Percentiles rank a stretch among this genome's conserved stretches.
Conservation (phyloP, 2,329 filamentous ascomycete species). For the Neonectria neomacrospora region DNA sequence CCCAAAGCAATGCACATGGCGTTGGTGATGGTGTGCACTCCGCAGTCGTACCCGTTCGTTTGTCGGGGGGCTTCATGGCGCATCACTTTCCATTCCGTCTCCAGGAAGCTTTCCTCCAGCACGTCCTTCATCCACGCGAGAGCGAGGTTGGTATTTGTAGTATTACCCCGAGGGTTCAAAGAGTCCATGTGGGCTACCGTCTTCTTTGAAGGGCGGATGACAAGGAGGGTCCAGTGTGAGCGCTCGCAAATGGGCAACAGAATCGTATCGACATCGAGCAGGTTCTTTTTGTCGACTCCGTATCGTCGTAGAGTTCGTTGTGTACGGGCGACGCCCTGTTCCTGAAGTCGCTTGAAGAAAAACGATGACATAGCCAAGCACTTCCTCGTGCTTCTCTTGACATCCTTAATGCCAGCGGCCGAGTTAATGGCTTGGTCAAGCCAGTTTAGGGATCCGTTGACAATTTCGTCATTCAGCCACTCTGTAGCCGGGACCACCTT, state of each 20-base stretch:
- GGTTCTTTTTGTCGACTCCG: slow-evolving; percentile 68
- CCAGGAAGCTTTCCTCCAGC: slow-evolving; percentile 63
- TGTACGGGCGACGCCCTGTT: slow-evolving; percentile 58
- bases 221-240: slow-evolving; percentile 77
- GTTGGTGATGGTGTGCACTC: slow-evolving; percentile 81
- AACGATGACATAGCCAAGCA: slow-evolving; percentile 73
- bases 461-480: slow-evolving; percentile 83
- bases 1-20: slow-evolving; percentile 70
- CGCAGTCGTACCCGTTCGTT: slow-evolving; percentile 77
- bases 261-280: slow-evolving; percentile 73
- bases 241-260: slow-evolving; percentile 75
- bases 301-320: slow-evolving; percentile 67
- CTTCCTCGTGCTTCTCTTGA: slow-evolving; percentile 62
- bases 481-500: slow-evolving; percentile 65
- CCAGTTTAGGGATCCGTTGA: slow-evolving; percentile 73
- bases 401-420: slow-evolving; percentile 62
- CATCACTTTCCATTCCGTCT: slow-evolving; percentile 69
- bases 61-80: slow-evolving; percentile 66
- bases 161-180: slow-evolving; percentile 58
- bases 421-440: slow-evolving; percentile 70
- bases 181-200: slow-evolving; percentile 78
- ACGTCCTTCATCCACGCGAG: slow-evolving; percentile 68
- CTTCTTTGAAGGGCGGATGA: slow-evolving; percentile 69
- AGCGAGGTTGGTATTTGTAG: slow-evolving; percentile 54
- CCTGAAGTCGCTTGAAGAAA: slow-evolving; percentile 68